Percentiles rank a stretch among this genome's conserved stretches.
These are phyloP conservation scores for Spencermartinsiella ligniputridi DNA, from an alignment of 1,139 yeast genomes.

Conservation along the genomic window DNA sequence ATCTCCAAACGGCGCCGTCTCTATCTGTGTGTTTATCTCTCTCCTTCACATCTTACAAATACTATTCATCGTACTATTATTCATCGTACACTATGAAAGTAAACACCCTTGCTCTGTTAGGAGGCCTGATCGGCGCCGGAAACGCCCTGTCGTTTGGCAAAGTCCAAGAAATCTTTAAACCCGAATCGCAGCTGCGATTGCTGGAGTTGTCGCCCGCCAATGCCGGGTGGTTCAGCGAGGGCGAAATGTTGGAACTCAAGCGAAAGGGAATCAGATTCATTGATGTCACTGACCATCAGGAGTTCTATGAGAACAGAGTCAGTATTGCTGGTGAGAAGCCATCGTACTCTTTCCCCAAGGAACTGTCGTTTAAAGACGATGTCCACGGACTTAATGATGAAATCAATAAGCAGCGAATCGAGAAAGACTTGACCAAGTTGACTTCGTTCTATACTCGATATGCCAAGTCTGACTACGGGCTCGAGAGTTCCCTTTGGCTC, in stretches of 20 bases:
- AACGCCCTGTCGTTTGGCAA: constrained; percentile 11
- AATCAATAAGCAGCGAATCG: constrained; percentile 47
- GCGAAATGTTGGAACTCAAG: constrained; percentile 51
- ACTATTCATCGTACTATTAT: too few relatives aligned
- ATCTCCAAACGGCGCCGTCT: too few relatives aligned
- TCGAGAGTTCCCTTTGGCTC: constrained; percentile 71
- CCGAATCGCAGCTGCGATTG: constrained; percentile 22
- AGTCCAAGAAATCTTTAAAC: neutral
- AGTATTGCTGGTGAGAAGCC: constrained; percentile 28
- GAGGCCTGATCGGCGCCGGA: constrained; percentile 4
- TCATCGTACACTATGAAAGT: constrained; percentile 3
- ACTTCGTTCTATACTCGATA: constrained; percentile 76
- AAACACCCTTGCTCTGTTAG: neutral
- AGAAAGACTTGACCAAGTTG: constrained; percentile 54
- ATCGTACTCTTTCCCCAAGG: constrained; percentile 52
- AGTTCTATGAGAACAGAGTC: constrained; percentile 16
- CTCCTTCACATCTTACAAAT: too few relatives aligned
- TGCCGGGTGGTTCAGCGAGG: constrained; percentile 47
- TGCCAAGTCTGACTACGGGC: constrained; percentile 68
- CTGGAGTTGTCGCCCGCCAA: constrained; percentile 33
- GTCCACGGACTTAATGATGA: constrained; percentile 41
- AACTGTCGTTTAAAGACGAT: constrained; percentile 36
- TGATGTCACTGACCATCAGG: constrained; percentile 56
- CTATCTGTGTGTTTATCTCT: too few relatives aligned
- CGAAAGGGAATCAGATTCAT: constrained; percentile 57